Percentiles rank a stretch among this genome's conserved stretches.
phyloP scores from a whole-genome alignment of 164 flowering plant species.

The Tetracentron sinense region DNA sequence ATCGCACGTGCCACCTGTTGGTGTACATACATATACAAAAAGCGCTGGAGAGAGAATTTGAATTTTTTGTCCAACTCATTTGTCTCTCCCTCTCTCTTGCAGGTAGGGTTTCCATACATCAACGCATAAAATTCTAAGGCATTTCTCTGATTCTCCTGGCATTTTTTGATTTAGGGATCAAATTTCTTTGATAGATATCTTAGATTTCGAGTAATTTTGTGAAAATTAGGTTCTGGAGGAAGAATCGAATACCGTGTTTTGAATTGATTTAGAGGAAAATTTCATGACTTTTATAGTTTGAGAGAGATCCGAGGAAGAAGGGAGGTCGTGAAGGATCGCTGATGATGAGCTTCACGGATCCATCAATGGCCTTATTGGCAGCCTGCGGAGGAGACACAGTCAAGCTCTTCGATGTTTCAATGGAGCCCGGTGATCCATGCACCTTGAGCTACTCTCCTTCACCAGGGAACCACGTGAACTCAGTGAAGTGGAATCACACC shows the following conservation, averaged over 20 bases:
- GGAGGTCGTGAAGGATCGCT: not conserved
- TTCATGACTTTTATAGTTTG: not conserved
- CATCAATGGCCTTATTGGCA: slow-evolving; percentile 56
- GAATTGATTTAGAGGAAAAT: not conserved
- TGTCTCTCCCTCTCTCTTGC: slow-evolving; percentile 1
- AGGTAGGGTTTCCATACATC: slow-evolving; percentile 13
- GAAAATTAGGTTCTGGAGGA: not conserved
- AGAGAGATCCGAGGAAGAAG: not conserved
- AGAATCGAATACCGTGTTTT: not conserved
- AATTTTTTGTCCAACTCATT: not conserved
- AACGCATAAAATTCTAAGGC: not conserved
- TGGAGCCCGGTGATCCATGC: slow-evolving; percentile 79
- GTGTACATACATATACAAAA: too few species aligned
- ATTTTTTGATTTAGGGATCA: too few species aligned
- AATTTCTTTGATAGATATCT: too few species aligned
- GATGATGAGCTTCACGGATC: slow-evolving; percentile 52
- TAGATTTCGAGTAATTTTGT: too few species aligned
- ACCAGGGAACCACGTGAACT: slow-evolving; percentile 70
- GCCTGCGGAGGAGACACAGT: slow-evolving; percentile 84
- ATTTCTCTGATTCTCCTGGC: too few species aligned
- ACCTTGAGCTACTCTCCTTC: slow-evolving; percentile 74
- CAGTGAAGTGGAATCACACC: slow-evolving; percentile 97
- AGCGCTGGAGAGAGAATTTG: too few species aligned
- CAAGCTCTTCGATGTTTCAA: slow-evolving; percentile 76
- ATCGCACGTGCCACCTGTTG: too few species aligned